Evolutionary conservation across 768 basidiomycete species (phyloP).

Genomic region (Trametes sanguinea): DNA sequence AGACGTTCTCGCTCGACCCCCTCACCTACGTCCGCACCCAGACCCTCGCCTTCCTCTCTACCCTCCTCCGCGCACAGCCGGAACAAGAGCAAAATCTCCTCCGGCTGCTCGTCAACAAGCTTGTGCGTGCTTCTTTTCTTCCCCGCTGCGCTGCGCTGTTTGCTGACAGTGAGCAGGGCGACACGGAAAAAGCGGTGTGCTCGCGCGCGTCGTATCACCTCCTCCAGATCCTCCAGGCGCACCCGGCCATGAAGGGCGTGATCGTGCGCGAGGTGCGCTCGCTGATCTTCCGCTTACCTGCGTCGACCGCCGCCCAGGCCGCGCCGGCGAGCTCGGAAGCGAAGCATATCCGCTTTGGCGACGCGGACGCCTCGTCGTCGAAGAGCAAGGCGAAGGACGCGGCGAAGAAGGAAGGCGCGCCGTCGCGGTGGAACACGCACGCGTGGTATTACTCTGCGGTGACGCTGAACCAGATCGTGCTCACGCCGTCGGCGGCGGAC

Average conservation of each 20-base stretch:
- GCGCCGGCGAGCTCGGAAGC: slow-evolving; percentile 24
- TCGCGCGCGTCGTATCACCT: slow-evolving; percentile 90
- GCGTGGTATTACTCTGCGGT: slow-evolving; percentile 90
- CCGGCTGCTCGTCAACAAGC: slow-evolving; percentile 89
- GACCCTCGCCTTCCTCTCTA: slow-evolving; percentile 73
- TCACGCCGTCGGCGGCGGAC: slow-evolving; percentile 60
- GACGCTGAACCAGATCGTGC: slow-evolving; percentile 91
- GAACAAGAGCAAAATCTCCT: slow-evolving; percentile 98
- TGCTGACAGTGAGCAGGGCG: slow-evolving; percentile 58
- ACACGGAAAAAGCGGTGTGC: slow-evolving; percentile 83
- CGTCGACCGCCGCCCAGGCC: slow-evolving; percentile 37
- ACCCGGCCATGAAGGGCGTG: slow-evolving; percentile 91
- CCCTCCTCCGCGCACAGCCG: slow-evolving; percentile 83
- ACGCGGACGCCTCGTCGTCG: slow-evolving; percentile 29
- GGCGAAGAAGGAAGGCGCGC: slow-evolving; percentile 32
- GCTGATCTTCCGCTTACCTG: slow-evolving; percentile 67
- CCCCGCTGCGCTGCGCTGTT: neutral
- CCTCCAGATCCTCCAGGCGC: slow-evolving; percentile 84
- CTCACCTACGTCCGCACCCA: slow-evolving; percentile 88
- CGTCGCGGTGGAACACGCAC: slow-evolving; percentile 61
- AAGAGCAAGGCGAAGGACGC: slow-evolving; percentile 23
- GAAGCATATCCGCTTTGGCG: slow-evolving; percentile 57
- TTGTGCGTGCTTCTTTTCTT: slow-evolving; percentile 50
- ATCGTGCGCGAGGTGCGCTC: slow-evolving; percentile 85
- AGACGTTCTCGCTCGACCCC: slow-evolving; percentile 84